Evolutionary conservation across 495 filamentous ascomycete species (phyloP), one percentile per base, ranked within the genome.

Genomic region (Sordaria brevicollis): DNA sequence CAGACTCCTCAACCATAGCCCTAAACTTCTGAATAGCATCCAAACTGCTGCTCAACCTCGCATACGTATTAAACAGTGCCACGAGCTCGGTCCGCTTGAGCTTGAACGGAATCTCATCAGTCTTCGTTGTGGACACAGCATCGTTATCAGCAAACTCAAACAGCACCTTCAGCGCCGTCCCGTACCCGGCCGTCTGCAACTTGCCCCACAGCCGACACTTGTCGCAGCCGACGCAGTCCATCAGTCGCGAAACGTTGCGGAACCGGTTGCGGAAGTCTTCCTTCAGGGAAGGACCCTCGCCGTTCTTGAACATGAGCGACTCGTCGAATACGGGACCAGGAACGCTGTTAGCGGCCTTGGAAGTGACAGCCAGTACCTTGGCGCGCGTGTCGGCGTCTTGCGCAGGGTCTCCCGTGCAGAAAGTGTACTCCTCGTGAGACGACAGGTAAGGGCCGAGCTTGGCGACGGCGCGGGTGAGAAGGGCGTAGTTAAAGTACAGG

Each of bases 151-250:
- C 93, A 72, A 94, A 96, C 74, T 99, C 96, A 75, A 98, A 99
- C 2, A 99, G 84, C 2, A 99, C 89, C 80, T 99, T 99, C 38
- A 99, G 80, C 10, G 95, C 95, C 2, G 95, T 93, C 37, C 95
- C 96, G 76, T 97, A 98, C 17, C 95, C 95, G 21, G 91, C 91
- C 6, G 93, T 95, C 78, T 99, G 95, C n/a, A 99, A 80, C 80
- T 98, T 99, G 66, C 95, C 95, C 96, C 95, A 99, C 3, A 99
- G 88, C 17, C 95, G 89, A 81, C 95, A 99, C 82, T 99, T 99
- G 82, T 99, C 95, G 80, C 95, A 99, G 25, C 95, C 95, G 17
- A 98, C 95, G 79, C 95, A 99, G 81, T 99, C 95, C 95, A 99
- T 99, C 74, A 98, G 82, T 25, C 95, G 88, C 73, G 90, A 93